Evolutionary conservation across 2,329 filamentous ascomycete genomes (phyloP), one percentile per base, ranked within the genome.

Genomic region (Penicillium fuscoglaucum): DNA sequence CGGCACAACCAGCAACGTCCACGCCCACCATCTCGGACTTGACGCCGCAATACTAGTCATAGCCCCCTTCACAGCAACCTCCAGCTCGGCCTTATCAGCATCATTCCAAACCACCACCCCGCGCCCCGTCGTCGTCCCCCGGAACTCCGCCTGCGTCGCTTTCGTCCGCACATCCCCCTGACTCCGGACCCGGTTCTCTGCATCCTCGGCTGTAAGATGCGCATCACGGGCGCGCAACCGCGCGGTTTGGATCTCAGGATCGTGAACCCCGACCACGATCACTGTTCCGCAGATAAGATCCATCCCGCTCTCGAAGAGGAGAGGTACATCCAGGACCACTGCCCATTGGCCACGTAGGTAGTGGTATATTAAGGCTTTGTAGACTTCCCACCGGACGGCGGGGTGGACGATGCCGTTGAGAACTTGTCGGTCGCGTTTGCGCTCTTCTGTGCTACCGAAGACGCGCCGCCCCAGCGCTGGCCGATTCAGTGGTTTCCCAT

Each of bases 71-170:
- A 98, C 79, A 73, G 91, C 86, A 51, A 70, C 74, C 74, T 84
- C 83, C 70, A 99, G 74, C 61, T 91, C 85, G 37, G 86, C 87
- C 69, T 82, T 87, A 47, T 85, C 86, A 2, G 85, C 85, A 76
- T 98, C 93, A 77, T 99, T 99, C 90, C 90, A 95, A 26, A 99
- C 83, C 35, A 97, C 91, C 4, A 92, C 83, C 0, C 93, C 93
- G 48, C 82, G 83, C 7, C 79, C 80, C 43, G 73, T 69, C 4
- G 85, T 86, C 45, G 76, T 71, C 1, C 72, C 52, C 46, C 91
- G 80, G 47, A 83, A 86, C 75, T 89, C 81, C 60, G 88, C 90
- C 72, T 91, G 81, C 72, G 83, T 82, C 19, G 90, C 93, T 82
- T 98, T 98, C 67, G 90, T 85, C 64, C 86, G 81, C 60, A 97